A percentile compares a stretch with the other conserved stretches of the same genome.
Evolutionary conservation across 2,329 filamentous ascomycete species (phyloP).

Genomic region (Microsporum canis): DNA sequence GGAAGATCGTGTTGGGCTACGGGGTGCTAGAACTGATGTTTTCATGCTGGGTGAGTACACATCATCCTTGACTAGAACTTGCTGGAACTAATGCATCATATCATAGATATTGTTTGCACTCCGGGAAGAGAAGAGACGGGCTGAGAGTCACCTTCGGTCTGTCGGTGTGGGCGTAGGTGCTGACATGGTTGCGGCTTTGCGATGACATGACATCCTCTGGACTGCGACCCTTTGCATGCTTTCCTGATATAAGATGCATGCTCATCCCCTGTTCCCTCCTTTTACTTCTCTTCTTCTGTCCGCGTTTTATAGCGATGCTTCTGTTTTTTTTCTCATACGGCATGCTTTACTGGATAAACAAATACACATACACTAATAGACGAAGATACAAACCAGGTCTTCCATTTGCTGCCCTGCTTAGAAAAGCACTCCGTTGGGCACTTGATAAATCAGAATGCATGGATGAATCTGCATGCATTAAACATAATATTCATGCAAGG

Average conservation of each 20-base stretch:
- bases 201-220: background rate
- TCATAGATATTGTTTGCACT: slow-evolving; percentile 5
- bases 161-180: background rate
- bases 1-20: slow-evolving; percentile 73
- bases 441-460: background rate
- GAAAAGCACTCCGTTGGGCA: background rate
- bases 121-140: background rate
- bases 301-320: background rate
- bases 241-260: background rate
- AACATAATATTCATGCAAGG: background rate
- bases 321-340: background rate
- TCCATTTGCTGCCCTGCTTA: background rate
- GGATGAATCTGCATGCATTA: background rate
- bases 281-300: background rate
- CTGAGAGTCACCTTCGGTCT: background rate
- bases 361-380: slow-evolving; percentile 1
- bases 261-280: background rate
- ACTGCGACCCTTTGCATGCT: background rate
- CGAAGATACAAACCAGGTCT: background rate
- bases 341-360: background rate
- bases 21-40: slow-evolving; percentile 69
- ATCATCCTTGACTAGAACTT: background rate
- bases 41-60: slow-evolving; percentile 66
- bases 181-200: background rate
- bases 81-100: background rate